Percentiles rank a stretch among this genome's conserved stretches.
Conservation (phyloP, 2,329 filamentous ascomycete species). For the Cephalotrichum gorgonifer region DNA sequence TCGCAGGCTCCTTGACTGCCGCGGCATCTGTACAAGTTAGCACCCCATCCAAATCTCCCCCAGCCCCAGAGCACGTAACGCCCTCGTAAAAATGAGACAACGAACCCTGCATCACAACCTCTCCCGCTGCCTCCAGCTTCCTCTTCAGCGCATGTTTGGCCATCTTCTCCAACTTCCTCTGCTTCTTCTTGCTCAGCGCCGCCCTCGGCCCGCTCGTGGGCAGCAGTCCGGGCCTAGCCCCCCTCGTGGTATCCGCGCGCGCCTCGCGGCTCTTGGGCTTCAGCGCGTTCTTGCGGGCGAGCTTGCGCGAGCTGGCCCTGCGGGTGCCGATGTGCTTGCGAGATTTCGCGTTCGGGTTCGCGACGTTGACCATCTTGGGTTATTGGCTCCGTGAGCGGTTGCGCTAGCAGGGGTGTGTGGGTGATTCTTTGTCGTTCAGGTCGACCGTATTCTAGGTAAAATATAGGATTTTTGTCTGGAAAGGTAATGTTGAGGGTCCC, state of each 20-base stretch:
- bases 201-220: conserved; percentile 44
- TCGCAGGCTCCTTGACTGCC: conserved; percentile 6
- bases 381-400: too few species aligned
- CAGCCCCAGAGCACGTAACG: not conserved
- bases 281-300: conserved; percentile 28
- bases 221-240: conserved; percentile 40
- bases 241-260: conserved; percentile 33
- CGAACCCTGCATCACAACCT: conserved; percentile 37
- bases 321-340: conserved; percentile 40
- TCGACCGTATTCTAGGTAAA: too few species aligned
- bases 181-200: conserved; percentile 43
- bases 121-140: conserved; percentile 38
- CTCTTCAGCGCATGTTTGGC: conserved; percentile 40
- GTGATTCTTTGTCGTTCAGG: too few species aligned
- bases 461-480: not conserved
- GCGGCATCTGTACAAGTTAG: conserved; percentile 13
- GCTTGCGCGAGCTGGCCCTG: conserved; percentile 32
- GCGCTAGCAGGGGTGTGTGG: too few species aligned
- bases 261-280: conserved; percentile 26
- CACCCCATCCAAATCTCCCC: not conserved
- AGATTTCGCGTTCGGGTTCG: conserved; percentile 47
- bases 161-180: conserved; percentile 44
- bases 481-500: not conserved
- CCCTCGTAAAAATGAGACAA: not conserved
- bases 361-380: conserved; percentile 39